Evolutionary conservation across 2,329 filamentous ascomycete genomes (phyloP).

Genomic region (Calonectria honghensis): DNA sequence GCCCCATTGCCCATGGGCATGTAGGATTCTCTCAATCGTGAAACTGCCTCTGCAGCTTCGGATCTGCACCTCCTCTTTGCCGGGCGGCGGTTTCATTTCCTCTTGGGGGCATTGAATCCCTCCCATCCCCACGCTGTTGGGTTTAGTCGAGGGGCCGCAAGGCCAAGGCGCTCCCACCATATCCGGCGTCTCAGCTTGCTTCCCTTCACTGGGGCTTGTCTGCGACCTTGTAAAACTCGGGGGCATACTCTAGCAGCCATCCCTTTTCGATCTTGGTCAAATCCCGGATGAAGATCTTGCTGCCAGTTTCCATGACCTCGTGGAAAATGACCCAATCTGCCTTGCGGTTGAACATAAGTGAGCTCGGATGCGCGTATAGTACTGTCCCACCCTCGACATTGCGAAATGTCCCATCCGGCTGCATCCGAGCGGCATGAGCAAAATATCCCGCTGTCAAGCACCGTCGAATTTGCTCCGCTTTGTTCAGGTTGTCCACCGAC

Average conservation of each 20-base stretch:
- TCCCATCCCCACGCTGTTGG: constrained; percentile 35
- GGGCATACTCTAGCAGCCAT: constrained; percentile 94
- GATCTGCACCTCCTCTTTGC: constrained; percentile 33
- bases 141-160: constrained; percentile 7
- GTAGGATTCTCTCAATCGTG: constrained; percentile 38
- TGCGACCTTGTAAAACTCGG: constrained; percentile 84
- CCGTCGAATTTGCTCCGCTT: constrained; percentile 84
- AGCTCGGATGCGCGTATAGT: constrained; percentile 92
- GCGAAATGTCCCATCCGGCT: constrained; percentile 91
- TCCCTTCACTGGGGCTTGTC: constrained; percentile 52
- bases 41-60: constrained; percentile 47
- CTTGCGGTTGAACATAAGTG: constrained; percentile 96
- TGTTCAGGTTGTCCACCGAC: constrained; percentile 55
- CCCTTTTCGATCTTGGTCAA: constrained; percentile 93
- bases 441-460: constrained; percentile 95
- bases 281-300: constrained; percentile 93
- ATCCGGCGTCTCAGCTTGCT: constrained; percentile 33
- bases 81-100: constrained; percentile 49
- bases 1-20: constrained; percentile 40
- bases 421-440: constrained; percentile 94
- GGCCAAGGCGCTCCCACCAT: constrained; percentile 26
- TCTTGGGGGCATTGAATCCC: constrained; percentile 30
- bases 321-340: constrained; percentile 98
- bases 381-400: constrained; percentile 87
- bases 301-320: constrained; percentile 91